Conservation (phyloP, 2,329 filamentous ascomycete species). For the Chaetomium sp. region DNA sequence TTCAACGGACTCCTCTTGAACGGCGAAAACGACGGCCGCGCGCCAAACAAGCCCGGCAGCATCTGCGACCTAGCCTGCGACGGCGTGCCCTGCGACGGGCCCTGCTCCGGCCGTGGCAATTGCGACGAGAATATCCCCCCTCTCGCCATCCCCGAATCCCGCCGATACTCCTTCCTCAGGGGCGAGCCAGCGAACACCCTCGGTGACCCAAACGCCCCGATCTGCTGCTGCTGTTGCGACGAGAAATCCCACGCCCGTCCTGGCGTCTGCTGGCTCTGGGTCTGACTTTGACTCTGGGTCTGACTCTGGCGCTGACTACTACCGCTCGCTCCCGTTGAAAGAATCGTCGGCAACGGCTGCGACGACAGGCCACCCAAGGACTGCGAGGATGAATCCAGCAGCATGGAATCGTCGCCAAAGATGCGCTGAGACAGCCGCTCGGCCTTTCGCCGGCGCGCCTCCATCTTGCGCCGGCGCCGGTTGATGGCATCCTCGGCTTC, state of each 20-base stretch:
- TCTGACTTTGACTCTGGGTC: constrained; percentile 10
- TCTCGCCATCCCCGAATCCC: constrained; percentile 17
- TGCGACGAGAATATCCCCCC: constrained; percentile 2
- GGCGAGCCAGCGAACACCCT: constrained; percentile 23
- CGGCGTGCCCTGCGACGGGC: constrained; percentile 23
- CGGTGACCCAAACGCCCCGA: constrained; percentile 19
- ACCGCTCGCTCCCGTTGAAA: constrained; percentile 12
- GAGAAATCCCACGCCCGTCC: constrained; percentile 18
- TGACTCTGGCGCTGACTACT: background rate
- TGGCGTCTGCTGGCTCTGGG: constrained; percentile 13
- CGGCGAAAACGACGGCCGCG: constrained; percentile 26
- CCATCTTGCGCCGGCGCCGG: constrained; percentile 25
- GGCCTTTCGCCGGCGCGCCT: constrained; percentile 26
- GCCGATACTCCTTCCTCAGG: constrained; percentile 24
- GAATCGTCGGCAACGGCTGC: constrained; percentile 20
- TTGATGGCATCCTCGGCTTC: constrained; percentile 28
- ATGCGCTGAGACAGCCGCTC: constrained; percentile 30
- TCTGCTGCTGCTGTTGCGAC: constrained; percentile 4
- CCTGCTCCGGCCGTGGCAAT: background rate
- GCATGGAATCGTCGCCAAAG: constrained; percentile 24
- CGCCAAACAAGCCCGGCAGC: constrained; percentile 31
- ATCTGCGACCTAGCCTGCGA: constrained; percentile 31
- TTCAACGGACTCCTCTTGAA: constrained; percentile 26
- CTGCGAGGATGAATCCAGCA: constrained; percentile 23
- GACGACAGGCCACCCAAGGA: constrained; percentile 12